Evolutionary conservation across 768 basidiomycete genomes (phyloP).

Genomic region (Xerocomellus chrysenteron): DNA sequence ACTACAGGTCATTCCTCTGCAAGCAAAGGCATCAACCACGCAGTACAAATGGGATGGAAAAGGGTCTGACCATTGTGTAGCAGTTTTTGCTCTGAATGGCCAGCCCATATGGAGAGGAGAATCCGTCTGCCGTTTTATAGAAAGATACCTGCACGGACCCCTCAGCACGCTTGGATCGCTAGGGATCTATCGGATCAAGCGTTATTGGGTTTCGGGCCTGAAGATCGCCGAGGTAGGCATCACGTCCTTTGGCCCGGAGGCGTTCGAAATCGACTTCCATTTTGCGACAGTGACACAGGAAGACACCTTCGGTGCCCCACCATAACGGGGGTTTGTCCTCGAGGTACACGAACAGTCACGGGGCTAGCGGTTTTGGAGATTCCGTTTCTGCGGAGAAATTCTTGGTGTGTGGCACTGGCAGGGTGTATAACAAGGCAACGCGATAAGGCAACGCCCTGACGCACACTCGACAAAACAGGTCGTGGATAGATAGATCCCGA

Average conservation of each 20-base stretch:
- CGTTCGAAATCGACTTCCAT: slow-evolving; percentile 1
- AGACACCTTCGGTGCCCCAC: neutral
- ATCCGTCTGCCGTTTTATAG: slow-evolving; percentile 7
- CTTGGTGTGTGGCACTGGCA: neutral
- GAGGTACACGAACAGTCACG: neutral
- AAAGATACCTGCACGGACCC: neutral
- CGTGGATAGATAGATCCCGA: neutral
- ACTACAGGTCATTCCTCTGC: slow-evolving; percentile 27
- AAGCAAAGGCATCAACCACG: slow-evolving; percentile 29
- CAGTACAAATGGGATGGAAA: slow-evolving; percentile 30
- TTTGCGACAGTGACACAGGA: neutral
- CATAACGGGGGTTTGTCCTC: slow-evolving; percentile 6
- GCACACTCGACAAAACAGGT: slow-evolving; percentile 6
- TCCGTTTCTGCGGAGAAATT: slow-evolving; percentile 1
- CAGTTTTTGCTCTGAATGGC: slow-evolving; percentile 14
- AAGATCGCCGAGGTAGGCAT: neutral
- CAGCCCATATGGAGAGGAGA: neutral
- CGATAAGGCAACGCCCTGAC: slow-evolving; percentile 1
- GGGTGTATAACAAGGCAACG: neutral
- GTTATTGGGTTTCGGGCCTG: neutral
- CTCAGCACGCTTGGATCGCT: neutral
- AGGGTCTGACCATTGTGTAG: slow-evolving; percentile 30
- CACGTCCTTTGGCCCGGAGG: neutral
- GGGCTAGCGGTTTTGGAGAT: neutral
- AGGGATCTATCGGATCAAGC: slow-evolving; percentile 3